Evolutionary conservation across 108 stramenopile genomes (phyloP).

Genomic region (Conticribra guillardii): DNA sequence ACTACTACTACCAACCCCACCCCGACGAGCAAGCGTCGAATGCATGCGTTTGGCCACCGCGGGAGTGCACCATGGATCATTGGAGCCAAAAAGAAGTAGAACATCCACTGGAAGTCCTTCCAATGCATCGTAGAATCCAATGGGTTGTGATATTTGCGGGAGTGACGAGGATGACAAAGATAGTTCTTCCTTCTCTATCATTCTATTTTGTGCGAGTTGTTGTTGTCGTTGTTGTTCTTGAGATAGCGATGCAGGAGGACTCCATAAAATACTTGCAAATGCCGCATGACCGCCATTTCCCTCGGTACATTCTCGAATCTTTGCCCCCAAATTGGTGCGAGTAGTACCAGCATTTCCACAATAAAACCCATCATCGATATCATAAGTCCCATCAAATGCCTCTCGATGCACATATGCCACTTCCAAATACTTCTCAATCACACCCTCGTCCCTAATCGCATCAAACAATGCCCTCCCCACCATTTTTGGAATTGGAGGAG

Average conservation of each 20-base stretch:
- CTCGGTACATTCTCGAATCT: constrained; percentile 73
- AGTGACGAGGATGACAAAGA: too few relatives aligned
- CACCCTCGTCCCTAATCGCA: constrained; percentile 60
- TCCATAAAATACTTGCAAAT: constrained; percentile 82
- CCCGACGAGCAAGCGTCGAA: constrained; percentile 24
- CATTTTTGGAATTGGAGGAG: constrained; percentile 59
- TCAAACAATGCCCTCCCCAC: constrained; percentile 76
- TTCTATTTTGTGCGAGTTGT: too few relatives aligned
- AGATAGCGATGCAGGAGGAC: constrained; percentile 55
- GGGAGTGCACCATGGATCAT: constrained; percentile 81
- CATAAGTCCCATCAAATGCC: constrained; percentile 60
- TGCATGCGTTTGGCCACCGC: constrained; percentile 56
- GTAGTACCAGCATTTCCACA: background rate
- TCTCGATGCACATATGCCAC: constrained; percentile 51
- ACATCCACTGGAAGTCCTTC: constrained; percentile 61
- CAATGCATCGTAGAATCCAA: constrained; percentile 58
- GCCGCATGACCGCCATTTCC: constrained; percentile 87
- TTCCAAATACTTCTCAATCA: constrained; percentile 72
- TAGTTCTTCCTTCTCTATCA: too few relatives aligned
- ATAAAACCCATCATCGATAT: constrained; percentile 7
- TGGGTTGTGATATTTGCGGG: background rate
- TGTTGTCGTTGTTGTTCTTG: too few relatives aligned
- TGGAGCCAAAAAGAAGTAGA: constrained; percentile 68
- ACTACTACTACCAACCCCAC: constrained; percentile 2
- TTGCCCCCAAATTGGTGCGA: constrained; percentile 10